Evolutionary conservation across 768 basidiomycete genomes (phyloP).

Genomic region (Xanthoconium purpureum): DNA sequence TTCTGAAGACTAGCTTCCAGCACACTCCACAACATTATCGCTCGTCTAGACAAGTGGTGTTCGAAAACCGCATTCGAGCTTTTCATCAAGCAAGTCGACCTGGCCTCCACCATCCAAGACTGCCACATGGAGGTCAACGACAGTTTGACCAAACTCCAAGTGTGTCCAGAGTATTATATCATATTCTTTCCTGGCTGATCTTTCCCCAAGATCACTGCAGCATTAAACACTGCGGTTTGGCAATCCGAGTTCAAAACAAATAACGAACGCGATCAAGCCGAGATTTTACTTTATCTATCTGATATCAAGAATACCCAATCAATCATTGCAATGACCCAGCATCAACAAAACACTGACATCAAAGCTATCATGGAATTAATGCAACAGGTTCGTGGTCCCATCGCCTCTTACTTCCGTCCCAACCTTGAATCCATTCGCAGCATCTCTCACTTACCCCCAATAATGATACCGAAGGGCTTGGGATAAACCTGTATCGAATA

Average conservation of each 20-base stretch:
- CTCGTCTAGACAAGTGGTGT: conserved; percentile 45
- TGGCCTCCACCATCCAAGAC: conserved; percentile 41
- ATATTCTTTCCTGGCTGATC: conserved; percentile 6
- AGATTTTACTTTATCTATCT: conserved; percentile 42
- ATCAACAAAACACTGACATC: conserved; percentile 36
- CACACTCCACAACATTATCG: conserved; percentile 35
- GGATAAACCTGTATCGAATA: conserved; percentile 48
- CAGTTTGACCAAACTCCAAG: conserved; percentile 48
- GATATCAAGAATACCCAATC: conserved; percentile 42
- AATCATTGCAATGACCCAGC: conserved; percentile 33
- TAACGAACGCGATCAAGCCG: conserved; percentile 40
- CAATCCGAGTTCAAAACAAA: conserved; percentile 42
- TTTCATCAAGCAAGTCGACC: conserved; percentile 45
- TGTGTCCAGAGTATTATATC: conserved; percentile 15
- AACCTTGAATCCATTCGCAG: conserved; percentile 17
- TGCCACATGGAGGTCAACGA: conserved; percentile 46
- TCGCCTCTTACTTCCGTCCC: neutral
- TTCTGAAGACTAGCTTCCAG: conserved; percentile 20
- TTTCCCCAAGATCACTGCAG: conserved; percentile 40
- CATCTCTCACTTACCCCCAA: conserved; percentile 18
- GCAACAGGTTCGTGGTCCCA: conserved; percentile 39
- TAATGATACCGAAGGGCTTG: conserved; percentile 40
- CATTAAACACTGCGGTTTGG: conserved; percentile 47
- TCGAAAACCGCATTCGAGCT: conserved; percentile 38
- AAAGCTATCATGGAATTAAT: conserved; percentile 46